Conservation (phyloP, 768 basidiomycete species). For the Tricholoma matsutake region DNA sequence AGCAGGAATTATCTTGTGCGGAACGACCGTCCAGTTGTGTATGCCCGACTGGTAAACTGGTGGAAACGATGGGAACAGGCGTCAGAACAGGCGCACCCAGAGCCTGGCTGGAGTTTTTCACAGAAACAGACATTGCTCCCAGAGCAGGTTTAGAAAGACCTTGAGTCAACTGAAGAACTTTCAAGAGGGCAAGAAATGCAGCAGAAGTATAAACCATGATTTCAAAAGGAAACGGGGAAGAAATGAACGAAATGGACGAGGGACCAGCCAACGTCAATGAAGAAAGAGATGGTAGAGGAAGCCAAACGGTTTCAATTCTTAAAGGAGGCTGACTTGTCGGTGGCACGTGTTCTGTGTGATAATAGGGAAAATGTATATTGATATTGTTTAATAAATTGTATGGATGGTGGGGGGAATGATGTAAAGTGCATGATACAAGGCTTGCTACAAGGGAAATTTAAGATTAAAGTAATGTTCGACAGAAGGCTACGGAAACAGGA, state of each 20-base stretch:
- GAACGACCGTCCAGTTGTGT: not conserved
- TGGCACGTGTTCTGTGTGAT: not conserved
- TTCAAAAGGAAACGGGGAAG: conserved; percentile 1
- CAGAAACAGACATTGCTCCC: not conserved
- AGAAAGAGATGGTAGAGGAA: not conserved
- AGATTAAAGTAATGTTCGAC: conserved; percentile 25
- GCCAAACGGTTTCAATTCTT: not conserved
- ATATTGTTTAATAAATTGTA: conserved; percentile 24
- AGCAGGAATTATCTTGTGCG: conserved; percentile 13
- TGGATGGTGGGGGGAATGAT: conserved; percentile 34
- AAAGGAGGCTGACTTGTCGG: not conserved
- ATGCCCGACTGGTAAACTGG: not conserved
- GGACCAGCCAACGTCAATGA: conserved; percentile 18
- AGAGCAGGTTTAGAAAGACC: conserved; percentile 28
- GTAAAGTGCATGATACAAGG: conserved; percentile 33
- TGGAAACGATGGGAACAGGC: not conserved
- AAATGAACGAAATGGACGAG: conserved; percentile 11
- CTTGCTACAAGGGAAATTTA: conserved; percentile 28
- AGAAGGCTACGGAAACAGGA: conserved; percentile 31
- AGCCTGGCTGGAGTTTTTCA: not conserved
- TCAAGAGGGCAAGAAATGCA: conserved; percentile 27
- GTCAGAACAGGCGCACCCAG: not conserved
- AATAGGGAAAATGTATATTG: conserved; percentile 21
- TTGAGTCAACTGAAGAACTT: conserved; percentile 28
- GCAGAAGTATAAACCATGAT: conserved; percentile 23